Percentiles rank a stretch among this genome's conserved stretches.
These are phyloP conservation scores for Cochlearia excelsa DNA, from an alignment of 345 rosid species.

Conservation along the genomic window DNA sequence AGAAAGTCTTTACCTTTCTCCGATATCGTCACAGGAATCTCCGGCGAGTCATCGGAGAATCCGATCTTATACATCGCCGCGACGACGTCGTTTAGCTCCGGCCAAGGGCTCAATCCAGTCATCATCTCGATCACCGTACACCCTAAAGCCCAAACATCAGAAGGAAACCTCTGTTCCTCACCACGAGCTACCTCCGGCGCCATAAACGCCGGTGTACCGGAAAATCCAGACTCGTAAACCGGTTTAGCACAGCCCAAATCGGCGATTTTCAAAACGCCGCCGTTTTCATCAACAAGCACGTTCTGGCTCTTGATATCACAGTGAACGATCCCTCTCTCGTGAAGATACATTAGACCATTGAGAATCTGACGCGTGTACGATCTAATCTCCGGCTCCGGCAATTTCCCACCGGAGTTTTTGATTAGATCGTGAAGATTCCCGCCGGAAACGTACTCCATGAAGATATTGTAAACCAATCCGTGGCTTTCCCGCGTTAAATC, in stretches of 20 bases:
- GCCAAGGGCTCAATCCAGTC: slow-evolving; percentile 69
- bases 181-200: slow-evolving; percentile 87
- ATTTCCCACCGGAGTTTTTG: slow-evolving; percentile 44
- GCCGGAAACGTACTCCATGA: slow-evolving; percentile 62
- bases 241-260: slow-evolving; percentile 77
- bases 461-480: slow-evolving; percentile 49
- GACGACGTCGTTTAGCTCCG: slow-evolving; percentile 50
- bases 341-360: slow-evolving; percentile 55
- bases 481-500: slow-evolving; percentile 37
- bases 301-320: slow-evolving; percentile 79
- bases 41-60: slow-evolving; percentile 60
- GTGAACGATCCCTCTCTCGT: slow-evolving; percentile 58
- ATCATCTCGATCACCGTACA: slow-evolving; percentile 76
- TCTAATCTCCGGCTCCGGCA: slow-evolving; percentile 51
- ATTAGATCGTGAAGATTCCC: slow-evolving; percentile 66
- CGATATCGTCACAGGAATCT: slow-evolving; percentile 54
- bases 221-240: slow-evolving; percentile 33
- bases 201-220: slow-evolving; percentile 90
- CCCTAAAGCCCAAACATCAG: slow-evolving; percentile 87
- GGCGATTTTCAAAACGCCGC: slow-evolving; percentile 48
- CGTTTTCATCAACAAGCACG: slow-evolving; percentile 49
- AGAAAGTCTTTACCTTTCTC: slow-evolving; percentile 58
- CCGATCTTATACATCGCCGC: slow-evolving; percentile 72
- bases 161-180: slow-evolving; percentile 71
- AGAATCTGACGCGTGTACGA: slow-evolving; percentile 45